Conservation (phyloP, 108 stramenopile genomes). For the Aurantiochytrium sp. region DNA sequence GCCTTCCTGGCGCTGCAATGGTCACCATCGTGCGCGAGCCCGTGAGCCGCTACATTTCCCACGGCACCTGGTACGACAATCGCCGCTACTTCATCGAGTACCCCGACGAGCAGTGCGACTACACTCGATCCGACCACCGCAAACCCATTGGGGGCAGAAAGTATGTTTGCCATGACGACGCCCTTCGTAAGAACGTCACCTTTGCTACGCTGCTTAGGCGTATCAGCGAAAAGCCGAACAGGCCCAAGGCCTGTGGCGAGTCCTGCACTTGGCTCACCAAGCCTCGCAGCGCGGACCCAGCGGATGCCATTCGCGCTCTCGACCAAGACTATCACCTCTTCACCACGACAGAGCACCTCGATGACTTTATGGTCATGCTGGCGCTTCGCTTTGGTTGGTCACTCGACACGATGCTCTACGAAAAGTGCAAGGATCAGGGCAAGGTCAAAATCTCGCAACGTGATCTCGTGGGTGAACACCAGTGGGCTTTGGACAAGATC, state of each 20-base stretch:
- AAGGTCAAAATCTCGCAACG: not conserved
- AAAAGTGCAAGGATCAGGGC: not conserved
- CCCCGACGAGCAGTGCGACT: not conserved
- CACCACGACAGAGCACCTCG: not conserved
- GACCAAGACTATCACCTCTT: not conserved
- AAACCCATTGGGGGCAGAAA: not conserved
- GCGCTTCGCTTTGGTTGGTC: not conserved
- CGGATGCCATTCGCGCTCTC: not conserved
- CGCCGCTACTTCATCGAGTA: not conserved
- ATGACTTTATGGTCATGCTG: not conserved
- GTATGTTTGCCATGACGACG: not conserved
- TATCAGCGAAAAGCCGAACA: not conserved
- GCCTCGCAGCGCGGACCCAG: not conserved
- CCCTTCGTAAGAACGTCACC: not conserved
- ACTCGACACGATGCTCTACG: not conserved
- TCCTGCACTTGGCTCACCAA: not conserved
- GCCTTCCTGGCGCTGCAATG: not conserved
- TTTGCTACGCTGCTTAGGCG: not conserved
- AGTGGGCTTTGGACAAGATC: not conserved
- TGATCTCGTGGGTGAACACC: not conserved
- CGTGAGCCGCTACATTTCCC: not conserved
- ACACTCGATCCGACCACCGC: not conserved
- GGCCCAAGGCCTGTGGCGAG: not conserved
- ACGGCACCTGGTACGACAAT: not conserved
- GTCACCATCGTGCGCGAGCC: not conserved